Conservation (phyloP, 768 basidiomycete species). For the Ramaria rubella region DNA sequence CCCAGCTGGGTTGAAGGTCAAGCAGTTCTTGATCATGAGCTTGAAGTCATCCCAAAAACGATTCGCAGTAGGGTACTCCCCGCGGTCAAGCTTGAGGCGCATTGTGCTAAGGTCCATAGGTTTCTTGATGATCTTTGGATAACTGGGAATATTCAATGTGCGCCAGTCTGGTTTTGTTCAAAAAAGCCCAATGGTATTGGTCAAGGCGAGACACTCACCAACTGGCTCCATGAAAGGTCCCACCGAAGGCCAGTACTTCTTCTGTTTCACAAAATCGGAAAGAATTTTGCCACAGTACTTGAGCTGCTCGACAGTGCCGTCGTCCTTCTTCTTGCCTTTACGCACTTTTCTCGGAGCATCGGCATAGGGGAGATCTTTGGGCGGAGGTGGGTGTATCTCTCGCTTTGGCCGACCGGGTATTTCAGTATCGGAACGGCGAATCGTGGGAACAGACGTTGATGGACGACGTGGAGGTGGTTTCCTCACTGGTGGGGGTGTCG, state of each 20-base stretch:
- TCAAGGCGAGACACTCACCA: constrained; percentile 47
- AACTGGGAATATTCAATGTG: constrained; percentile 73
- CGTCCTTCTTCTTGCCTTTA: constrained; percentile 52
- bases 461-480: constrained; percentile 50
- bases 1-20: constrained; percentile 83
- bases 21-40: constrained; percentile 92
- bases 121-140: constrained; percentile 82
- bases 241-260: constrained; percentile 67
- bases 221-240: constrained; percentile 92
- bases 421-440: constrained; percentile 67
- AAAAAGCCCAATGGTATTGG: constrained; percentile 5
- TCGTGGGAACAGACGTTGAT: constrained; percentile 76
- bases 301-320: constrained; percentile 74
- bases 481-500: constrained; percentile 38
- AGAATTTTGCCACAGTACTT: constrained; percentile 75
- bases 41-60: constrained; percentile 89
- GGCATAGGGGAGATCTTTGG: constrained; percentile 82
- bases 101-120: constrained; percentile 96
- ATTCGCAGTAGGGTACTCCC: constrained; percentile 68
- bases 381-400: constrained; percentile 93
- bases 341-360: constrained; percentile 68
- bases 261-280: constrained; percentile 60
- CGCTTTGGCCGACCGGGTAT: constrained; percentile 81
- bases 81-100: constrained; percentile 71
- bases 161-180: constrained; percentile 52